Evolutionary conservation across 2,329 filamentous ascomycete species (phyloP), one percentile per base, ranked within the genome.

Genomic region (Alternaria tenuissima): DNA sequence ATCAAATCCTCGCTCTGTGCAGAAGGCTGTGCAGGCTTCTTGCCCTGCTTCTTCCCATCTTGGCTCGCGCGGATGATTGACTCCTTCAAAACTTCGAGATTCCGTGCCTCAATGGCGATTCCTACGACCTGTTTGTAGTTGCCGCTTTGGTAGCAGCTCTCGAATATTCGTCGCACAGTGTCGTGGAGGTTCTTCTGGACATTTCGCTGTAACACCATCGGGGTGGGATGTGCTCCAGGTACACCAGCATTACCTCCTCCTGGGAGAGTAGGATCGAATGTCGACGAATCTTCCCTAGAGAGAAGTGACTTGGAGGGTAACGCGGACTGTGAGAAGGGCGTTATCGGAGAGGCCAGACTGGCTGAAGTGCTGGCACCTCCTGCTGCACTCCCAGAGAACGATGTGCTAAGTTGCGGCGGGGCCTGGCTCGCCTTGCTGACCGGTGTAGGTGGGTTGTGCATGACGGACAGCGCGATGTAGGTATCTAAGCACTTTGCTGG

Each of bases 41-140:
- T 89, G 69, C 86, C 83, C 55, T 87, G 76, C 64, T 76, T 86
- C 81, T 91, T 93, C 79, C 93, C 92, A 66, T 96, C 93, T 51
- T 94, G 88, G 73, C 89, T 93, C n/a, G 92, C 94, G 34, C 93
- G 89, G 77, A 95, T 87, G 74, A 99, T 97, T 39, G 95, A 91
- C 60, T 89, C 87, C 63, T 91, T 89, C 42, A 99, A 86, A 32
- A 98, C 91, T 57, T 95, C 91, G 18, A 98, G 85, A 74, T 95
- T 96, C 78, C 94, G 92, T 62, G 95, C 93, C 80, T 99, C 95
- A 36, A 99, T 91, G 9, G 95, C 94, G 69, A 99, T 97, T 57
- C 95, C 95, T 43, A 99, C 92, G 7, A 99, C 95, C 79, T 99
- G 95, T 69, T 93, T 90, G 80, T 97, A 99, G 64, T 93, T 89